Evolutionary conservation across 2,329 filamentous ascomycete species (phyloP).

Genomic region (Neofusicoccum cordaticola): DNA sequence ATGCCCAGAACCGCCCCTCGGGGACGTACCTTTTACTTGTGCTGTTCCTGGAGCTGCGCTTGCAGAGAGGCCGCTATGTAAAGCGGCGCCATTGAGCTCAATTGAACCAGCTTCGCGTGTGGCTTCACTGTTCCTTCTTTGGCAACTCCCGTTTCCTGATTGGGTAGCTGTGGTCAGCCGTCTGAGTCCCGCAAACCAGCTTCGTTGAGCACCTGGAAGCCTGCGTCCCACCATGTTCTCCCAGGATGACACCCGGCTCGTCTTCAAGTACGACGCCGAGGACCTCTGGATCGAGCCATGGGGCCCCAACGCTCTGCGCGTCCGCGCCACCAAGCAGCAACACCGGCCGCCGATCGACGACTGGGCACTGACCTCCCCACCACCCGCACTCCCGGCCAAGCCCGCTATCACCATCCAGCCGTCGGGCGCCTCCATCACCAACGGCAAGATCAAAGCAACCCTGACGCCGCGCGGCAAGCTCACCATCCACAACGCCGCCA

Average conservation of each 20-base stretch:
- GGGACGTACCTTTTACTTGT: no score
- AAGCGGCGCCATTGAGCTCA: no score
- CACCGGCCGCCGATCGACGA: constrained; percentile 26
- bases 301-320: constrained; percentile 48
- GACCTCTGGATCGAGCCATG: constrained; percentile 50
- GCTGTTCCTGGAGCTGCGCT: no score
- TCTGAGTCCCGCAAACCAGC: no score
- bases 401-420: constrained; percentile 17
- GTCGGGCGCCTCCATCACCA: constrained; percentile 42
- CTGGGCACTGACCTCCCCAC: constrained; percentile 26
- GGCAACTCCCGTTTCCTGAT: not conserved
- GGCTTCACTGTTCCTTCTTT: no score
- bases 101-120: no score
- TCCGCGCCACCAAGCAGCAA: constrained; percentile 45
- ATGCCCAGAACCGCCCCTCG: no score
- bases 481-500: constrained; percentile 43
- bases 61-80: no score
- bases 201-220: no score
- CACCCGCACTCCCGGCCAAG: not conserved
- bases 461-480: constrained; percentile 52
- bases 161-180: not conserved
- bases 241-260: constrained; percentile 54
- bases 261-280: constrained; percentile 57
- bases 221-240: constrained; percentile 30
- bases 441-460: constrained; percentile 49